Conservation (phyloP, 495 filamentous ascomycete species). For the Xylaria scruposa region DNA sequence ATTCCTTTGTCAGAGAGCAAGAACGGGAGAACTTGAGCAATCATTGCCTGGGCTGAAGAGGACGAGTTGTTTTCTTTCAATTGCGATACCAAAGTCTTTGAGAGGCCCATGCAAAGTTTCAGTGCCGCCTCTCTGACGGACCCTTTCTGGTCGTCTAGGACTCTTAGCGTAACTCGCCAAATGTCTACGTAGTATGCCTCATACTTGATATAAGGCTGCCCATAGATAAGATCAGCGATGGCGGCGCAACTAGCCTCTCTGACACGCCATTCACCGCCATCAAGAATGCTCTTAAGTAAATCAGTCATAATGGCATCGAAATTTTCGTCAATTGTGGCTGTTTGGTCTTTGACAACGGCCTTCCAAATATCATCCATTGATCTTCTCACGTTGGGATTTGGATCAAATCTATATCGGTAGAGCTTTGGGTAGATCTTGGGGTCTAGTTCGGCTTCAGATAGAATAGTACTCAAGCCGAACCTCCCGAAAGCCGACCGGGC, state of each 20-base stretch:
- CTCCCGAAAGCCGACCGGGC: constrained; percentile 92
- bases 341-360: constrained; percentile 83
- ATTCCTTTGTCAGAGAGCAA: constrained; percentile 86
- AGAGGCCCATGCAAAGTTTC: constrained; percentile 80
- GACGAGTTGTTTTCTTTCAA: constrained; percentile 81
- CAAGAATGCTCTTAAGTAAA: constrained; percentile 79
- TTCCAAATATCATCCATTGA: constrained; percentile 99
- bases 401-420: constrained; percentile 93
- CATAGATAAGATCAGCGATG: constrained; percentile 82
- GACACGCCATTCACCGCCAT: constrained; percentile 87
- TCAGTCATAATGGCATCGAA: constrained; percentile 89
- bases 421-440: constrained; percentile 95
- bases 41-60: constrained; percentile 74
- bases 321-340: constrained; percentile 70
- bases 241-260: constrained; percentile 91
- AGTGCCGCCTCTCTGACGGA: constrained; percentile 83
- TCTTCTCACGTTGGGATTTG: constrained; percentile 86
- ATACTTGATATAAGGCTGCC: constrained; percentile 76
- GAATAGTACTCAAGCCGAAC: constrained; percentile 88
- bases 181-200: constrained; percentile 83
- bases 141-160: constrained; percentile 92
- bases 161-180: constrained; percentile 81
- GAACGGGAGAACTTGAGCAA: constrained; percentile 86
- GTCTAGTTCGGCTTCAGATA: constrained; percentile 87
- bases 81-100: constrained; percentile 79